Evolutionary conservation across 2,329 filamentous ascomycete genomes (phyloP).

Genomic region (Penicillium frequentans): DNA sequence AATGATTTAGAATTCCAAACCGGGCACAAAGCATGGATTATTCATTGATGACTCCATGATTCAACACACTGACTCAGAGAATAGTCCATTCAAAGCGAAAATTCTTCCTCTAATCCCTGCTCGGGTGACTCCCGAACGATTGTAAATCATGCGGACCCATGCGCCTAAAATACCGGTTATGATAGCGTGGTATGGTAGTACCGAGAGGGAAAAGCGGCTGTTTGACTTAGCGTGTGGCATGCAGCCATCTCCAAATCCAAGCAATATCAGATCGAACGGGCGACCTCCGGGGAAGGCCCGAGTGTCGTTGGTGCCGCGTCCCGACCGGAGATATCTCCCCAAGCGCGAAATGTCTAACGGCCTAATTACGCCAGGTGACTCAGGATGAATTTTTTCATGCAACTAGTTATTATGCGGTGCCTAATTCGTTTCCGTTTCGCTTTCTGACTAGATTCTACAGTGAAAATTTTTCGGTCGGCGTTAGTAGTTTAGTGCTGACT

Average conservation of each 20-base stretch:
- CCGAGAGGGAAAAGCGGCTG: not conserved
- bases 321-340: conserved; percentile 5
- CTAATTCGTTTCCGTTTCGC: not conserved
- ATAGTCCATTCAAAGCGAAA: not conserved
- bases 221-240: not conserved
- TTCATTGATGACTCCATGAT: not conserved
- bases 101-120: not conserved
- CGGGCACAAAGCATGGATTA: not conserved
- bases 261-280: conserved; percentile 4
- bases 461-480: not conserved
- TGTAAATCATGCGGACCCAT: not conserved
- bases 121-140: not conserved
- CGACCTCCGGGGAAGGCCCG: conserved; percentile 6
- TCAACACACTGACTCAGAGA: not conserved
- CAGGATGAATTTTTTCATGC: not conserved
- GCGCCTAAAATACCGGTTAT: not conserved
- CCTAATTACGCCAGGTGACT: not conserved
- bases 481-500: not conserved
- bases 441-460: not conserved
- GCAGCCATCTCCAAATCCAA: no score
- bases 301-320: not conserved
- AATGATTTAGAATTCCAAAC: not conserved
- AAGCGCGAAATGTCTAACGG: not conserved
- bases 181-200: not conserved
- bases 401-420: not conserved